Evolutionary conservation across 352 stramenopile genomes (phyloP), one percentile per base, ranked within the genome.

Genomic region (Peronosclerospora sorghi): DNA sequence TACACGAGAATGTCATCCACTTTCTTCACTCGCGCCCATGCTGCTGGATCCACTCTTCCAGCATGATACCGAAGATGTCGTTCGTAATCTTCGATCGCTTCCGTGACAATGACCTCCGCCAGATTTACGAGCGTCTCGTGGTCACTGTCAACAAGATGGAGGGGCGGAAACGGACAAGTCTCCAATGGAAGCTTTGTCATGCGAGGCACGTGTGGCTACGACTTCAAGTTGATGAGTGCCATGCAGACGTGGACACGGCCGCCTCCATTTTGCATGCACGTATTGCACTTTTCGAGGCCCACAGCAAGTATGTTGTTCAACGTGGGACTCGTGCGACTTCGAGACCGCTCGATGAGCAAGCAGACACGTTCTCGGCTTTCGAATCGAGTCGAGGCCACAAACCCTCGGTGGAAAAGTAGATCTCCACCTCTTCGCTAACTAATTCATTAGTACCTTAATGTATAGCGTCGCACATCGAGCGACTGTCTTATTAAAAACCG

Each of bases 1-100:
- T 54, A 75, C 24, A 69, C 57, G 14, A 54, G 42, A 28, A 75
- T 42, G 28, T 54, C 48, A 29, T 72, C 58, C 26, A 62, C 58
- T 43, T 62, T 45, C 28, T 71, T 71, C 28, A 69, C 35, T 15
- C 39, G 48, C 15, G 55, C 54, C 64, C 64, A 74, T 5, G 40
- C 15, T 27, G n/a, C 32, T 2, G 49, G 32, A 21, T 75, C 55
- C 4, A 75, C 51, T 6, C 52, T 27, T 18, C 53, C 51, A 28
- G 46, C 35, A 32, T 49, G 14, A n/a, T 29, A n/a, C 32, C 36
- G 12, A 13, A 57, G 18, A 14, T 69, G 52, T 5, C n/a, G 13
- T 19, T 72, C 65, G 41, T 63, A 70, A 20, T 70, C 48, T 4
- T 41, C 29, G 10, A 57, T 41, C 34, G 51, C 57, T 2, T 65